Evolutionary conservation across 768 basidiomycete species (phyloP).

Genomic region (Trametopsis cervina): DNA sequence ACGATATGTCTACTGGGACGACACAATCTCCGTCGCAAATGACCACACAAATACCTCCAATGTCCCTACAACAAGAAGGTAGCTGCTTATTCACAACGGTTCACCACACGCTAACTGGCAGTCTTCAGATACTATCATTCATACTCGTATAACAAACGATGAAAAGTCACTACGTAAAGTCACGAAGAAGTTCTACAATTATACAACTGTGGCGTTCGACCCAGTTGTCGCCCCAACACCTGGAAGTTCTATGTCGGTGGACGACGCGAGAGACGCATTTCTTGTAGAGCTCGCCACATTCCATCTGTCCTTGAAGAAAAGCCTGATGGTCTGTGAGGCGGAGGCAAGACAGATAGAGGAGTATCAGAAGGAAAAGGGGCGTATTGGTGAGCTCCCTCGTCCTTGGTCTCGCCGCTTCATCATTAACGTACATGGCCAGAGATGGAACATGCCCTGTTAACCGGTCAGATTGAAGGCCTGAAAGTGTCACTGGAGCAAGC

Average conservation of each 20-base stretch:
- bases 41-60: conserved; percentile 9
- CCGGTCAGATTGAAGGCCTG: conserved; percentile 69
- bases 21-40: not conserved
- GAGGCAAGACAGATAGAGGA: conserved; percentile 82
- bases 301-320: conserved; percentile 69
- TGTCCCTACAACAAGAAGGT: conserved; percentile 25
- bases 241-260: conserved; percentile 29
- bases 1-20: not conserved
- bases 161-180: conserved; percentile 73
- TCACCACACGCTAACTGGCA: not conserved
- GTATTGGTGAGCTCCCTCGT: conserved; percentile 65
- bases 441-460: conserved; percentile 60
- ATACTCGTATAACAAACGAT: conserved; percentile 76
- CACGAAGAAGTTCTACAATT: conserved; percentile 76
- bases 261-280: conserved; percentile 76
- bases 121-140: conserved; percentile 64
- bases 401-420: no score
- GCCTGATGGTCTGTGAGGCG: conserved; percentile 77
- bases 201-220: conserved; percentile 50
- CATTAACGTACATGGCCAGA: conserved; percentile 36
- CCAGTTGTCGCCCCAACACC: conserved; percentile 28
- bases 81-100: conserved; percentile 1
- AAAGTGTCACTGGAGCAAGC: conserved; percentile 73
- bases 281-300: conserved; percentile 74
- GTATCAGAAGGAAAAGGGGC: conserved; percentile 64